These are phyloP conservation scores for Yamadazyma dendronema DNA, from an alignment of 1,139 yeast species.

Conservation along the genomic window DNA sequence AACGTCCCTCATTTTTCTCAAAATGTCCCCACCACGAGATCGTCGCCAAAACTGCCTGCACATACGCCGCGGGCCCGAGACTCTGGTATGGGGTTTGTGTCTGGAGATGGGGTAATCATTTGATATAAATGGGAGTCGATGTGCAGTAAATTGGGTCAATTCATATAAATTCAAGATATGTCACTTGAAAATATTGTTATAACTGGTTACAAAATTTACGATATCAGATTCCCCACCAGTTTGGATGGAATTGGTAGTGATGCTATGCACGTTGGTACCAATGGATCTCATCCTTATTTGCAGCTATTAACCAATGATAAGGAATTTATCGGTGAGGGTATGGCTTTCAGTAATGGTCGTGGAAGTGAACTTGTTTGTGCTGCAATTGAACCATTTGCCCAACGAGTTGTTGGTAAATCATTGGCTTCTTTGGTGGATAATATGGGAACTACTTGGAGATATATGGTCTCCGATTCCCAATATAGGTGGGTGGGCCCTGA, in stretches of 20 bases:
- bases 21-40: too few species aligned
- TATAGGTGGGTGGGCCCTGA: slow-evolving; percentile 42
- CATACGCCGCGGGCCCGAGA: too few species aligned
- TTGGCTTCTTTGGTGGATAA: slow-evolving; percentile 27
- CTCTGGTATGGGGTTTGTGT: too few species aligned
- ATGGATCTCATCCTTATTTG: slow-evolving; percentile 23
- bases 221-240: slow-evolving; percentile 31
- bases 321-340: slow-evolving; percentile 15
- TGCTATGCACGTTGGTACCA: slow-evolving; percentile 33
- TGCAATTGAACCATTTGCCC: slow-evolving; percentile 18
- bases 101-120: too few species aligned
- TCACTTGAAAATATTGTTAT: slow-evolving; percentile 8
- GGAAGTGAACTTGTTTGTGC: slow-evolving; percentile 17
- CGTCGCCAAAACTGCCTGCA: too few species aligned
- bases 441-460: slow-evolving; percentile 37
- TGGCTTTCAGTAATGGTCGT: slow-evolving; percentile 18
- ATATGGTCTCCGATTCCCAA: slow-evolving; percentile 33
- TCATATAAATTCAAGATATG: too few species aligned
- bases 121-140: too few species aligned
- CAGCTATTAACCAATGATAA: slow-evolving; percentile 12
- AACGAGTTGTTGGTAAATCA: slow-evolving; percentile 20
- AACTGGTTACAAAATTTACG: slow-evolving; percentile 22
- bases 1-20: too few species aligned
- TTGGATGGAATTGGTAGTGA: slow-evolving; percentile 31
- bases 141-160: too few species aligned